Base-by-base conservation (phyloP, 2,329 filamentous ascomycete genomes). In the Apiospora rasikravindrae region DNA sequence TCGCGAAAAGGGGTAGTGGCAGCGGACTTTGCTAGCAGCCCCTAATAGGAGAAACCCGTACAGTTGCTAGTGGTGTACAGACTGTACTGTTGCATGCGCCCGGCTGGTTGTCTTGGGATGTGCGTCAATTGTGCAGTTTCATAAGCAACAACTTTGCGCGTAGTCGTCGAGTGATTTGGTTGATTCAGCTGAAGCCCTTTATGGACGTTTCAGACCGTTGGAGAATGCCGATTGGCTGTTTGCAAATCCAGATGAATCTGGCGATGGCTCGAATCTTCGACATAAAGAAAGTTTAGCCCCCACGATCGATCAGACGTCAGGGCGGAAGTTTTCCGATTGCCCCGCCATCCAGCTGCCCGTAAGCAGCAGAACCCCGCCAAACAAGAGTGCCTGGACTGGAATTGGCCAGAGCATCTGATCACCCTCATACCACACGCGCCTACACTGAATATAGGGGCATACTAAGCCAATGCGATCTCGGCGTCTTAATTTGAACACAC, bases 181-280 rank as follows among this genome's bases (percentile, higher is more conserved):
- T 40, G 10, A n/a, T 49, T 49, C 45, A 49, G 7, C 19, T n/a
- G 45, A 64, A 8, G 19, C 29, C 10, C 16, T 14, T 40, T 40
- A 64, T 64, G 57, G 40, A 40, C 57, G 19, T 13, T n/a, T 64
- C 33, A 33, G 22, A 40, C 19, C 33, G n/a, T 19, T n/a, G 33
- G 13, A 64, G 57, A 40, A 40, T 40, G 57, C 19, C 57, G 11
- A 40, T n/a, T 64, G 57, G 57, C 19, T 19, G 57, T 64, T 64
- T 64, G 57, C 57, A 24, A 24, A 64, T 40, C 57, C 67, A 49
- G 40, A 49, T 6, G 42, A 57, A 44, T 44, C 69, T 64, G n/a
- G 53, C 44, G 53, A 47, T 26, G 67, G 71, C 71, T 72, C 71
- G 71, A 72, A 72, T 40, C 68, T 72, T 72, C 71, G 57, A 72